These are phyloP conservation scores for Fusarium sp. DNA, from an alignment of 2,329 filamentous ascomycete genomes.

Conservation along the genomic window DNA sequence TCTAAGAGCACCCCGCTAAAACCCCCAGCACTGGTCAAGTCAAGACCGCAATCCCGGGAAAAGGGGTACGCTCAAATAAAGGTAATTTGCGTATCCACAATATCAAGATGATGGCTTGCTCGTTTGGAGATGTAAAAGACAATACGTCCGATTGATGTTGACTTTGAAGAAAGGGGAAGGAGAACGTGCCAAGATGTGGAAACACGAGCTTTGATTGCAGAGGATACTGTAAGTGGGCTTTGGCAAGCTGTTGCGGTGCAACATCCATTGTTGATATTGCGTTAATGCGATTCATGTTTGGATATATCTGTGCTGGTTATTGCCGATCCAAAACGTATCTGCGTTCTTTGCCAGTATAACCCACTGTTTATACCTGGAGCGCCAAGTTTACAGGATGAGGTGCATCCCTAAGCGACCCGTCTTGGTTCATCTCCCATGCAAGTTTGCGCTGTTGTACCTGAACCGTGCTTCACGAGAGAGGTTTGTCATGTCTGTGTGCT, in stretches of 20 bases:
- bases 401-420: slow-evolving; percentile 17
- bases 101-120: slow-evolving; percentile 36
- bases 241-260: slow-evolving; percentile 15
- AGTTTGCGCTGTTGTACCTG: slow-evolving; percentile 6
- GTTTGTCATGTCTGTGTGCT: neutral
- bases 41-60: slow-evolving; percentile 32
- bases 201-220: slow-evolving; percentile 27
- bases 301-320: neutral
- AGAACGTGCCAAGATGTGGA: slow-evolving; percentile 13
- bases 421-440: slow-evolving; percentile 13
- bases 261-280: neutral
- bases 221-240: slow-evolving; percentile 15
- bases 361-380: neutral
- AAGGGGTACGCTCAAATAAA: slow-evolving; percentile 37
- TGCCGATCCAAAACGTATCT: neutral
- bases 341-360: neutral
- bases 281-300: neutral
- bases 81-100: slow-evolving; percentile 42
- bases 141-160: slow-evolving; percentile 3
- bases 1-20: slow-evolving; percentile 24
- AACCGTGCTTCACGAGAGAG: slow-evolving; percentile 17
- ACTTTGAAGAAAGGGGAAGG: slow-evolving; percentile 9
- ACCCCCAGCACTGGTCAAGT: slow-evolving; percentile 29
- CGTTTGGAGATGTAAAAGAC: slow-evolving; percentile 21
- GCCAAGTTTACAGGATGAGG: slow-evolving; percentile 14